A percentile compares a stretch with the other conserved stretches of the same genome.
phyloP scores from a whole-genome alignment of 768 basidiomycete genomes.

The Kwoniella heveanensis region DNA sequence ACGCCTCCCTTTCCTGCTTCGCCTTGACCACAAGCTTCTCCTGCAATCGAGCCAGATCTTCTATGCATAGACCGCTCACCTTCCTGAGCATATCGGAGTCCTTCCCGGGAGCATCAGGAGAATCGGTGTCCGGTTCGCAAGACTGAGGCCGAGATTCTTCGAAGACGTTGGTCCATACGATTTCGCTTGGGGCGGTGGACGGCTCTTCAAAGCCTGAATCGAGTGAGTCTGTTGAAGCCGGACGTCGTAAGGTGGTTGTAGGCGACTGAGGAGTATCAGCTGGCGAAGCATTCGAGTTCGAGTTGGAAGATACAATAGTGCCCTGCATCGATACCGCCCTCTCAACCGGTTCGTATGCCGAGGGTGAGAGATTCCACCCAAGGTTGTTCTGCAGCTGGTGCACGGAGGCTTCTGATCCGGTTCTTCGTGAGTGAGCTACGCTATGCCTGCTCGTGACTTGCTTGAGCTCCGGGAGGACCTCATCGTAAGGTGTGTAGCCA shows the following conservation, averaged over 20 bases:
- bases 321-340: constrained; percentile 17
- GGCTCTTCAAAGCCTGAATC: constrained; percentile 23
- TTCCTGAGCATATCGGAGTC: constrained; percentile 20
- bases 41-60: constrained; percentile 37
- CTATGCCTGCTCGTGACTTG: constrained; percentile 20
- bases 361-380: constrained; percentile 2
- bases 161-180: constrained; percentile 18
- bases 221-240: constrained; percentile 12
- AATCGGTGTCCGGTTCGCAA: constrained; percentile 9
- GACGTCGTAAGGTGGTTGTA: constrained; percentile 10
- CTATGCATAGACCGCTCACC: constrained; percentile 33
- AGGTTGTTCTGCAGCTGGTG: constrained; percentile 14
- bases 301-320: constrained; percentile 8
- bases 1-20: constrained; percentile 36
- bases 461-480: constrained; percentile 14
- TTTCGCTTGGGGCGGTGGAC: not conserved
- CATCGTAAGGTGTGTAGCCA: constrained; percentile 2
- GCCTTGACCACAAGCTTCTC: constrained; percentile 40
- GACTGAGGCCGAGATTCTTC: not conserved
- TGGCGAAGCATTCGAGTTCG: not conserved
- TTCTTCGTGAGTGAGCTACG: constrained; percentile 23
- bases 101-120: not conserved
- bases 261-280: constrained; percentile 13
- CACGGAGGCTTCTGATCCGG: constrained; percentile 22
- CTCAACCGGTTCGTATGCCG: not conserved